These are phyloP conservation scores for Candida ipomoeae DNA, from an alignment of 805 yeast species.

Conservation along the genomic window DNA sequence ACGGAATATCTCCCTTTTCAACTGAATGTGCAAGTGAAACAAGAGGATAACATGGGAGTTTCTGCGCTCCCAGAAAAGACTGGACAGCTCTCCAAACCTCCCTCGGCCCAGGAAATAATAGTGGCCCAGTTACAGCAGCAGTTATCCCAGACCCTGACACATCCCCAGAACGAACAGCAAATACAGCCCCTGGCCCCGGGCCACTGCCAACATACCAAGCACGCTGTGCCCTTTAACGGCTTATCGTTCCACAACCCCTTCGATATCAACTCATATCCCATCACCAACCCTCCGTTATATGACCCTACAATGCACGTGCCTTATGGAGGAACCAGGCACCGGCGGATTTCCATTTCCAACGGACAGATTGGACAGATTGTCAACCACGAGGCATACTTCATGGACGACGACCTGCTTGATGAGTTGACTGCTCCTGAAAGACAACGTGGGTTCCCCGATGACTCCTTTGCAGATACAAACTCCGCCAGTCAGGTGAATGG, in stretches of 20 bases:
- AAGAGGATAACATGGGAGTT: not conserved
- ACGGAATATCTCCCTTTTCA: slow-evolving; percentile 1
- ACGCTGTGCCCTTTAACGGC: slow-evolving; percentile 9
- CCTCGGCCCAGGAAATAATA: not conserved
- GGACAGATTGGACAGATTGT: slow-evolving; percentile 80
- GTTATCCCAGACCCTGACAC: not conserved
- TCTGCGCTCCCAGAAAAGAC: not conserved
- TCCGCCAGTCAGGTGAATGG: not conserved
- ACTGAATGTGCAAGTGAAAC: not conserved
- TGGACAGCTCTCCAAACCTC: not conserved
- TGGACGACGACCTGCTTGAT: slow-evolving; percentile 24
- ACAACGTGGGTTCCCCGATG: not conserved
- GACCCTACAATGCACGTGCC: slow-evolving; percentile 41
- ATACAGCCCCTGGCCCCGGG: not conserved
- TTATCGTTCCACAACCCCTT: slow-evolving; percentile 33
- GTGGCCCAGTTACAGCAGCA: slow-evolving; percentile 3
- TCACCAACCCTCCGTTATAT: slow-evolving; percentile 45
- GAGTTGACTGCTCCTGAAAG: slow-evolving; percentile 14
- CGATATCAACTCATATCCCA: slow-evolving; percentile 37
- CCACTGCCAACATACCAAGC: slow-evolving; percentile 4
- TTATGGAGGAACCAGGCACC: slow-evolving; percentile 37
- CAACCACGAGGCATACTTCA: slow-evolving; percentile 38
- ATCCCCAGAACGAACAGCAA: not conserved
- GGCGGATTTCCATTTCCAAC: slow-evolving; percentile 77
- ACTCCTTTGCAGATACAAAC: not conserved